phyloP scores from a whole-genome alignment of 2,329 filamentous ascomycete species.

The Phyllosticta citribraziliensis region DNA sequence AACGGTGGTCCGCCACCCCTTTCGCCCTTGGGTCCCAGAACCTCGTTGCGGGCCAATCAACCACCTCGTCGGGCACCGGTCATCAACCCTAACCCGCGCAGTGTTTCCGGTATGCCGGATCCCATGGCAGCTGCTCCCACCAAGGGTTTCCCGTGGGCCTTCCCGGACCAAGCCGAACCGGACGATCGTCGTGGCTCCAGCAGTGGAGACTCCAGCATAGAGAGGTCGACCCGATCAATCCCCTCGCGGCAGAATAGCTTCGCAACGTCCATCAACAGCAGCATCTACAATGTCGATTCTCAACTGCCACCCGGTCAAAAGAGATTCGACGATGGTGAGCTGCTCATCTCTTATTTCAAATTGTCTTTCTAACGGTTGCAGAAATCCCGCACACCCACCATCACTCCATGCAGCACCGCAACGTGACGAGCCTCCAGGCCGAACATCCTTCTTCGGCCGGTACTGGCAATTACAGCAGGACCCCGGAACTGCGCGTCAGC shows the following conservation, averaged over 20 bases:
- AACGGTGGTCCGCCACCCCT: slow-evolving; percentile 34
- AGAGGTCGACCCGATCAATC: slow-evolving; percentile 42
- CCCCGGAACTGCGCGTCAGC: slow-evolving; percentile 70
- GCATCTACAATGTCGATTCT: slow-evolving; percentile 67
- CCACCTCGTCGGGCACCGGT: slow-evolving; percentile 56
- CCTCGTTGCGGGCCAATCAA: slow-evolving; percentile 22
- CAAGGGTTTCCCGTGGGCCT: slow-evolving; percentile 76
- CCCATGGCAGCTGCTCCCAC: slow-evolving; percentile 63
- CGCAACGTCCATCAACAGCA: slow-evolving; percentile 68
- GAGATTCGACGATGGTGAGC: slow-evolving; percentile 54
- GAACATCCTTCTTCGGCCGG: slow-evolving; percentile 48
- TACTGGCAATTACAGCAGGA: slow-evolving; percentile 69
- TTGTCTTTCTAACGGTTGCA: slow-evolving; percentile 18
- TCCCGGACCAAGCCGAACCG: slow-evolving; percentile 60
- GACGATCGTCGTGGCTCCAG: slow-evolving; percentile 39
- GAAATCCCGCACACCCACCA: slow-evolving; percentile 51
- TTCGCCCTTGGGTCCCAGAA: slow-evolving; percentile 32
- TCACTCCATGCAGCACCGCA: slow-evolving; percentile 66
- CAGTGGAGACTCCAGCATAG: slow-evolving; percentile 38
- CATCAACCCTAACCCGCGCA: slow-evolving; percentile 58
- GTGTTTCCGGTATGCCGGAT: slow-evolving; percentile 54
- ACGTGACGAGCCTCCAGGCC: slow-evolving; percentile 55
- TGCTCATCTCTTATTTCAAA: background rate
- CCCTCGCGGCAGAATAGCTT: slow-evolving; percentile 67
- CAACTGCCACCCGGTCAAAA: slow-evolving; percentile 62